Percentiles rank a stretch among this genome's conserved stretches.
These are phyloP conservation scores for rapeseed (Brassica napus) DNA, from an alignment of 345 rosid species.

Conservation along the genomic window DNA sequence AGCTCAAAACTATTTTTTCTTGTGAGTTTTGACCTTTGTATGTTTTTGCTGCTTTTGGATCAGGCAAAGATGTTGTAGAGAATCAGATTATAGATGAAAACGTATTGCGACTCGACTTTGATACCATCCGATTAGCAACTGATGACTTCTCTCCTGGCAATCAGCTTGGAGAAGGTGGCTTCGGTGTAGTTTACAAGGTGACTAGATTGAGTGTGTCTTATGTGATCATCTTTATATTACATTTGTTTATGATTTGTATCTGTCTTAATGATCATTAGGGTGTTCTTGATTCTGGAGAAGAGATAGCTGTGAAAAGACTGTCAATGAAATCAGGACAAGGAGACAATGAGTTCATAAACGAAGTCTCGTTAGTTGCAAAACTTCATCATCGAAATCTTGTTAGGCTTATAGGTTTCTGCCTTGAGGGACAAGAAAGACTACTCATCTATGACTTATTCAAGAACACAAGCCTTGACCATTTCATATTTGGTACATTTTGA, in stretches of 20 bases:
- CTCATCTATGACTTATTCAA: constrained; percentile 48
- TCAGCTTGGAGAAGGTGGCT: constrained; percentile 33
- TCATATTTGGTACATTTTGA: constrained; percentile 37
- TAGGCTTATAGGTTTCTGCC: constrained; percentile 2
- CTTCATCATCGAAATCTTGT: constrained; percentile 40
- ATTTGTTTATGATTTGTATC: background rate
- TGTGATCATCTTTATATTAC: background rate
- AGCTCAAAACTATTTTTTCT: background rate
- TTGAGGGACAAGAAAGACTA: constrained; percentile 11
- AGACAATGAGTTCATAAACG: constrained; percentile 46
- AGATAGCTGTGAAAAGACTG: constrained; percentile 53
- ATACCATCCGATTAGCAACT: constrained; percentile 26
- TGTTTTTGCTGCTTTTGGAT: background rate
- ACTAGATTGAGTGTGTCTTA: background rate
- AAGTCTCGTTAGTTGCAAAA: constrained; percentile 45
- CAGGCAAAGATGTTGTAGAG: constrained; percentile 5
- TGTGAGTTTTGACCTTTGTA: background rate
- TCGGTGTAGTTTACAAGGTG: constrained; percentile 33
- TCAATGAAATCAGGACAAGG: constrained; percentile 48
- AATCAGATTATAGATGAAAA: constrained; percentile 5
- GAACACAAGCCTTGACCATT: constrained; percentile 44
- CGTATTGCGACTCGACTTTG: constrained; percentile 10
- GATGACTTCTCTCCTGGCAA: constrained; percentile 18
- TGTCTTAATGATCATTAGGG: constrained; percentile 39
- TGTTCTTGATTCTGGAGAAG: constrained; percentile 38